A percentile compares a stretch with the other conserved stretches of the same genome.
These are phyloP conservation scores for Globisporangium perplexum DNA, from an alignment of 352 stramenopile species.

Conservation along the genomic window DNA sequence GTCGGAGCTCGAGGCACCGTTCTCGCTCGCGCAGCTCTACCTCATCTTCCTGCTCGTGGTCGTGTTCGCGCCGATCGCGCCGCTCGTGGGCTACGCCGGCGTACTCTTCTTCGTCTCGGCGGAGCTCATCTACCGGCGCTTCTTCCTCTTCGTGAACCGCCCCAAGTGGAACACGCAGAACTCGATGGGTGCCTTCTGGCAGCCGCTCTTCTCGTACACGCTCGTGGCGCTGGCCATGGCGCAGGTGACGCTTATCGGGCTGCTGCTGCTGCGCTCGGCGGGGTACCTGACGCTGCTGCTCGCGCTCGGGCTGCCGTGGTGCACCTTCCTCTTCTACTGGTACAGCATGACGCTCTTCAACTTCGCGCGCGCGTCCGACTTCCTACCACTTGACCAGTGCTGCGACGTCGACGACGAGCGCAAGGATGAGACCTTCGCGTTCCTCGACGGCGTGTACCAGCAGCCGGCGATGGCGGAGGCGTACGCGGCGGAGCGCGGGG, in stretches of 20 bases:
- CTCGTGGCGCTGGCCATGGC: conserved; percentile 53
- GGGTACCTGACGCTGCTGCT: conserved; percentile 37
- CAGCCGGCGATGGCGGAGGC: conserved; percentile 54
- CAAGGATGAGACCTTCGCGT: conserved; percentile 45
- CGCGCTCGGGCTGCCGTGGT: conserved; percentile 33
- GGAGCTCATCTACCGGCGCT: conserved; percentile 65
- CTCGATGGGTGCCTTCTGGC: conserved; percentile 63
- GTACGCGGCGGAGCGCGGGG: conserved; percentile 4
- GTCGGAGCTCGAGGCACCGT: conserved; percentile 48
- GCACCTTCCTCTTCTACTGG: conserved; percentile 61
- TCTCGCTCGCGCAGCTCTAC: conserved; percentile 59
- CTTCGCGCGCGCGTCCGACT: conserved; percentile 37
- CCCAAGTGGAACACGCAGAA: conserved; percentile 49
- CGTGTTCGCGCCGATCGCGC: conserved; percentile 69
- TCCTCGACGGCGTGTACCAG: conserved; percentile 63
- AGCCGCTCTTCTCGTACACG: conserved; percentile 60
- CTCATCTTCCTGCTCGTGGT: conserved; percentile 71
- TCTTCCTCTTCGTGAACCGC: conserved; percentile 63
- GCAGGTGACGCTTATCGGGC: conserved; percentile 56
- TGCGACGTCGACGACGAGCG: conserved; percentile 55
- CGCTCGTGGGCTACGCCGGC: conserved; percentile 54
- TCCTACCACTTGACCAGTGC: conserved; percentile 58
- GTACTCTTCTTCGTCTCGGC: conserved; percentile 62
- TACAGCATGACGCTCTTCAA: conserved; percentile 50
- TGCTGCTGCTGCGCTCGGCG: conserved; percentile 62